Conservation (phyloP, 2,329 filamentous ascomycete genomes). For the Aureobasidium vineae region DNA sequence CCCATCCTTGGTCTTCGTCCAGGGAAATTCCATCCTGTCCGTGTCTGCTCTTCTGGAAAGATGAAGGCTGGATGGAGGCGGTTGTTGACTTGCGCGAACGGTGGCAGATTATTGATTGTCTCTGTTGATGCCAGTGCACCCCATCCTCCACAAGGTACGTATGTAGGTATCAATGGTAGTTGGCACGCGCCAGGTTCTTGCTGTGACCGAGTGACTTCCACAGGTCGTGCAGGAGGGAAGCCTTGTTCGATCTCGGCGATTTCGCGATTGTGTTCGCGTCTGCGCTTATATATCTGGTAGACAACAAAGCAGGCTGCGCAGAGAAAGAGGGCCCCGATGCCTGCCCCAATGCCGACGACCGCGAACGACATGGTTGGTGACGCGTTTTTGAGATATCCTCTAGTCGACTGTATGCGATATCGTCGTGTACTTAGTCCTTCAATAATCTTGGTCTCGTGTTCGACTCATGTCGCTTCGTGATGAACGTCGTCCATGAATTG, state of each 20-base stretch:
- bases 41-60: conserved; percentile 9
- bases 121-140: conserved; percentile 44
- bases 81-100: conserved; percentile 4
- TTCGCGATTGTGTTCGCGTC: conserved; percentile 32
- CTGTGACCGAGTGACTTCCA: neutral
- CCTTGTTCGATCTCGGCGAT: conserved; percentile 34
- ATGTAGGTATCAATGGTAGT: conserved; percentile 34
- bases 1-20: conserved; percentile 18
- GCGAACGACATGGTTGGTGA: conserved; percentile 12
- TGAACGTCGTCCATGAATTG: neutral
- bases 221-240: conserved; percentile 9
- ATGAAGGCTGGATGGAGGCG: conserved; percentile 4
- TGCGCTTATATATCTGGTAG: conserved; percentile 32
- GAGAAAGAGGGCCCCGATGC: conserved; percentile 33
- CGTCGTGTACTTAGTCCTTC: neutral
- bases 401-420: neutral
- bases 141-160: conserved; percentile 43
- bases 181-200: conserved; percentile 30
- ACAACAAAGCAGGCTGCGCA: conserved; percentile 32
- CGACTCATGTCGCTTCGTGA: neutral
- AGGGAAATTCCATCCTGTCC: conserved; percentile 1
- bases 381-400: neutral
- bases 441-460: neutral
- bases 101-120: conserved; percentile 30
- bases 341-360: conserved; percentile 34